phyloP scores from a whole-genome alignment of 257 asterid species.

The Echium plantagineum region DNA sequence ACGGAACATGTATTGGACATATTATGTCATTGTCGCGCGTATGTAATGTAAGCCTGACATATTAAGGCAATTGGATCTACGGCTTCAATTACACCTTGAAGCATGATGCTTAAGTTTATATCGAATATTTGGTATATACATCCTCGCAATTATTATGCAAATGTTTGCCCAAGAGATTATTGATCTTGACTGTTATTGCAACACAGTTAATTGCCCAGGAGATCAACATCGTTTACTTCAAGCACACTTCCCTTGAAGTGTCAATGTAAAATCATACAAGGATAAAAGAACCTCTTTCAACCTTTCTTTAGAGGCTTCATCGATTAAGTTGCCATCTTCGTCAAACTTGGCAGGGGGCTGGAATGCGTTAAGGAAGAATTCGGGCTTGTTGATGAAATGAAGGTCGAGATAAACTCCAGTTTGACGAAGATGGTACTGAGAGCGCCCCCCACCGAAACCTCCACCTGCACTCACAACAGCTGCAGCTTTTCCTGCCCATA shows the following conservation, averaged over 20 bases:
- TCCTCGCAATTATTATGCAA: no score
- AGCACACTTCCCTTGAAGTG: slow-evolving; percentile 37
- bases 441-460: slow-evolving; percentile 66
- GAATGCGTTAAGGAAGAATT: slow-evolving; percentile 54
- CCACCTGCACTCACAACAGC: slow-evolving; percentile 77
- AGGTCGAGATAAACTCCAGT: slow-evolving; percentile 68
- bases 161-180: no score
- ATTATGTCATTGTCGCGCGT: no score
- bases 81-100: no score
- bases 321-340: slow-evolving; percentile 50
- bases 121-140: no score
- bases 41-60: no score
- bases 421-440: slow-evolving; percentile 88
- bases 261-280: slow-evolving; percentile 42
- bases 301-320: slow-evolving; percentile 41
- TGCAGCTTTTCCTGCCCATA: slow-evolving; percentile 72
- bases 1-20: no score
- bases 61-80: no score
- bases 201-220: no score
- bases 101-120: no score
- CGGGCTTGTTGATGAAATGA: slow-evolving; percentile 88
- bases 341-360: slow-evolving; percentile 63
- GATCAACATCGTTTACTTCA: no score
- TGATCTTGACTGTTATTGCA: no score
- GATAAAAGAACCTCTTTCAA: slow-evolving; percentile 45